These are phyloP conservation scores for Fusarium hostae DNA, from an alignment of 2,329 filamentous ascomycete species.

Conservation along the genomic window DNA sequence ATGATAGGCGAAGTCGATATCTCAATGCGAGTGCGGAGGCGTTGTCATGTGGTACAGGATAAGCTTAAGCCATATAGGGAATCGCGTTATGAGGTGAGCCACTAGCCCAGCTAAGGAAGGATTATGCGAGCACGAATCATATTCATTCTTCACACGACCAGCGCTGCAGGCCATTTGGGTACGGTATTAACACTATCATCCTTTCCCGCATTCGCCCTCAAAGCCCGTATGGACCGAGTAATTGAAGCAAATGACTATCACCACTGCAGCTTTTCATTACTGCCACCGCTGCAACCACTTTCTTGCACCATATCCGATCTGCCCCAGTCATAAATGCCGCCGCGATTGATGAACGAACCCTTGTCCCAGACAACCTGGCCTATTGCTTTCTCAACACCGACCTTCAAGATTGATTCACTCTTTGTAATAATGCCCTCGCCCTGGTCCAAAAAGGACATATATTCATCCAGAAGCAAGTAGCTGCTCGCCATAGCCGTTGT, in stretches of 20 bases:
- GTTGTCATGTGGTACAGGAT: not conserved
- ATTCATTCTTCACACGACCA: too few relatives aligned
- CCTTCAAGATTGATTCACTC: not conserved
- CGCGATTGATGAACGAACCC: not conserved
- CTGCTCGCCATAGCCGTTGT: not conserved
- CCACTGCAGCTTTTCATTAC: not conserved
- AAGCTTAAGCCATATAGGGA: not conserved
- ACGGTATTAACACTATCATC: not conserved
- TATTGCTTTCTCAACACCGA: not conserved
- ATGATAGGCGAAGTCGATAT: not conserved
- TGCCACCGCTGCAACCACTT: not conserved
- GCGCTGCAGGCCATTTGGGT: too few relatives aligned
- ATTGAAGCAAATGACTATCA: not conserved
- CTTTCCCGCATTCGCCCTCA: not conserved
- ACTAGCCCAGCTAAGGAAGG: not conserved
- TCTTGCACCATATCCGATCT: not conserved
- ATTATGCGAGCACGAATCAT: not conserved
- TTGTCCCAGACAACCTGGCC: not conserved
- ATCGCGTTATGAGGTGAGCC: not conserved
- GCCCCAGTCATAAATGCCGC: not conserved
- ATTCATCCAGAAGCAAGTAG: not conserved
- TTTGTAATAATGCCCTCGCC: not conserved
- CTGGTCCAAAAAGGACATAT: not conserved
- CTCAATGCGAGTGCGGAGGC: not conserved
- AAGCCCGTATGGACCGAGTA: fast-evolving